Conservation (phyloP, 495 filamentous ascomycete species). For the Aspergillus egyptiacus region DNA sequence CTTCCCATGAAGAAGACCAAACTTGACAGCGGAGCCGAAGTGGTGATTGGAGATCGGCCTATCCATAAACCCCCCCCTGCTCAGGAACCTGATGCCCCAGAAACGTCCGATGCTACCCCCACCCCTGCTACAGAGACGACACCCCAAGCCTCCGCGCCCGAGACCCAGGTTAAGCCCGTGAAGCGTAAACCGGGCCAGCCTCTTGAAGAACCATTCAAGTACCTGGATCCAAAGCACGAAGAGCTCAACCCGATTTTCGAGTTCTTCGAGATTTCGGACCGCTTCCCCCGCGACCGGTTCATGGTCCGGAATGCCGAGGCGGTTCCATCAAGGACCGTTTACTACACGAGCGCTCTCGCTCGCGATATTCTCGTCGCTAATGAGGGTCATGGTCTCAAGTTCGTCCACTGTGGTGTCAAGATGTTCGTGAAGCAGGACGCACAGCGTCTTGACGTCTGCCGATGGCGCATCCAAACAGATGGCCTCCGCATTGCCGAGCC, state of each 20-base stretch:
- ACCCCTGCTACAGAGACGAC: conserved; percentile 16
- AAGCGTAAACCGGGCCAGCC: conserved; percentile 47
- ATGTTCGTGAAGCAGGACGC: conserved; percentile 98
- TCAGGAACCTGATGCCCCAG: conserved; percentile 33
- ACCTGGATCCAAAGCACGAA: conserved; percentile 61
- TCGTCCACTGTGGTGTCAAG: conserved; percentile 93
- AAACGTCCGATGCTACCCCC: conserved; percentile 29
- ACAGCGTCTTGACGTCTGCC: conserved; percentile 73
- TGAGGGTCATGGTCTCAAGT: conserved; percentile 84
- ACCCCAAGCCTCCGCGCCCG: conserved; percentile 9
- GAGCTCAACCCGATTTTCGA: conserved; percentile 67
- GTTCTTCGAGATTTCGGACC: conserved; percentile 76
- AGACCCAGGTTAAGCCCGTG: conserved; percentile 20
- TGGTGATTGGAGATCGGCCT: conserved; percentile 43
- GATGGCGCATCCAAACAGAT: conserved; percentile 93
- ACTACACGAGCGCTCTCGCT: conserved; percentile 85
- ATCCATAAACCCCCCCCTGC: conserved; percentile 44
- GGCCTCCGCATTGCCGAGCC: conserved; percentile 81
- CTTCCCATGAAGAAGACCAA: conserved; percentile 44
- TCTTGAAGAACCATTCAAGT: conserved; percentile 89
- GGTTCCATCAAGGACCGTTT: conserved; percentile 78
- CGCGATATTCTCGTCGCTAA: conserved; percentile 76
- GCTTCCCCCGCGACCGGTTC: conserved; percentile 85
- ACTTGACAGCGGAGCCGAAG: conserved; percentile 42
- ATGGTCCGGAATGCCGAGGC: conserved; percentile 91